phyloP scores from a whole-genome alignment of 306 rosid genomes.

The Echinosophora koreensis region DNA sequence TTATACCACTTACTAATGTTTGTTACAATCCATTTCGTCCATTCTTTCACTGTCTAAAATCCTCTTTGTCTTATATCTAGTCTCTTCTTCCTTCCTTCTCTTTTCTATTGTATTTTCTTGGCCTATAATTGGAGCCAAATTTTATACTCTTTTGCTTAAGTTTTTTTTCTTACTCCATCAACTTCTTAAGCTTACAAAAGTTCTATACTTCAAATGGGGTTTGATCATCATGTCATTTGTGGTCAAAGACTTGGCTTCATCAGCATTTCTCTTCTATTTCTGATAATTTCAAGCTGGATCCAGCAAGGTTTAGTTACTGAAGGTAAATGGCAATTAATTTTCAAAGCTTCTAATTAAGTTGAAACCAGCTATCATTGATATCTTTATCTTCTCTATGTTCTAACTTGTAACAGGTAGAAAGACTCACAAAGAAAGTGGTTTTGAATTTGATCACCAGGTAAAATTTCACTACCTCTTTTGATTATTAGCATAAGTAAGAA shows the following conservation, averaged over 20 bases:
- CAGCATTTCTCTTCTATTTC: conserved; percentile 54
- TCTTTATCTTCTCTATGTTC: conserved; percentile 25
- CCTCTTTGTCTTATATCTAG: conserved; percentile 36
- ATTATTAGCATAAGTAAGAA: neutral
- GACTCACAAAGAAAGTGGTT: conserved; percentile 47
- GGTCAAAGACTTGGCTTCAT: conserved; percentile 45
- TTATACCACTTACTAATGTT: conserved; percentile 11
- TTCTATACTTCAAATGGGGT: conserved; percentile 51
- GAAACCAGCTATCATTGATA: neutral
- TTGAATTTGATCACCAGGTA: conserved; percentile 64
- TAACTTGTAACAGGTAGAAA: conserved; percentile 72
- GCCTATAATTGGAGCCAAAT: conserved; percentile 24
- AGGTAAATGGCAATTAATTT: conserved; percentile 56
- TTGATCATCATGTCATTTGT: conserved; percentile 35
- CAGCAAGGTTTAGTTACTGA: conserved; percentile 66
- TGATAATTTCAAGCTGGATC: conserved; percentile 62
- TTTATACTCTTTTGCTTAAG: neutral
- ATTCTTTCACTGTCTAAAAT: conserved; percentile 28
- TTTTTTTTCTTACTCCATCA: neutral
- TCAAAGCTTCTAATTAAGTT: neutral
- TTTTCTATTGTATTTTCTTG: neutral
- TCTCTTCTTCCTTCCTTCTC: conserved; percentile 24
- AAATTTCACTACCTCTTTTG: neutral
- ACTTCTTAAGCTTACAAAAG: neutral
- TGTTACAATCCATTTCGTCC: conserved; percentile 21